Conservation (phyloP, 228 moss, liverwort and hornwort species). For the Sphagnum magellanicum region DNA sequence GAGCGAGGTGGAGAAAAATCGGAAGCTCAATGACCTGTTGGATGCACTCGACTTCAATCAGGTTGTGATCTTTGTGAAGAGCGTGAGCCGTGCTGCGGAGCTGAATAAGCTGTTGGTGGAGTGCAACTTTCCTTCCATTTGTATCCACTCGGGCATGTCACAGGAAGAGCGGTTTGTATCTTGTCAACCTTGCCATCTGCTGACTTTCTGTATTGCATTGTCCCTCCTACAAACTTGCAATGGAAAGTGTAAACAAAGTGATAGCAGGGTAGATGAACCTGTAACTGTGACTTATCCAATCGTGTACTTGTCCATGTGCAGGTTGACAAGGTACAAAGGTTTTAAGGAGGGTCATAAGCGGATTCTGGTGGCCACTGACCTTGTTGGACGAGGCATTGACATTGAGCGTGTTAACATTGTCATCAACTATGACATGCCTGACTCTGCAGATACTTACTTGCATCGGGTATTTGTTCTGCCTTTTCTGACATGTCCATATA, state of each 20-base stretch:
- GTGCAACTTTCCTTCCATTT: conserved; percentile 64
- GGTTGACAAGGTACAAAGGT: conserved; percentile 59
- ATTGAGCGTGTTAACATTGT: conserved; percentile 64
- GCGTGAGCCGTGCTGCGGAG: conserved; percentile 58
- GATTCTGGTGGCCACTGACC: conserved; percentile 53
- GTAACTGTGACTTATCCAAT: too few species aligned
- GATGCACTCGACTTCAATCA: conserved; percentile 69
- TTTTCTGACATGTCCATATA: too few species aligned
- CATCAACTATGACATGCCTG: conserved; percentile 67
- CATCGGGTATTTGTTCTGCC: conserved; percentile 27
- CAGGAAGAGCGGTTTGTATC: conserved; percentile 51
- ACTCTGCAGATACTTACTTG: conserved; percentile 58
- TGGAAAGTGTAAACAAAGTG: background rate
- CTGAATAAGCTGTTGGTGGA: conserved; percentile 60
- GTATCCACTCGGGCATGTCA: conserved; percentile 62
- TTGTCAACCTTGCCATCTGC: background rate
- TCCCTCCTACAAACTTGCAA: background rate
- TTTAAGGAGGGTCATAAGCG: conserved; percentile 67
- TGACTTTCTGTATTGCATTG: too few species aligned
- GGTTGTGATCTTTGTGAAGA: conserved; percentile 62
- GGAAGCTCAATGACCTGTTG: conserved; percentile 54
- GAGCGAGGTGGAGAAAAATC: conserved; percentile 63
- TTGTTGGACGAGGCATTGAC: conserved; percentile 57
- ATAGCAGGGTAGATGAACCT: too few species aligned
- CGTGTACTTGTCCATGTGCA: conserved; percentile 1